These are phyloP conservation scores for Prunus mume DNA, from an alignment of 306 rosid genomes.

Conservation along the genomic window DNA sequence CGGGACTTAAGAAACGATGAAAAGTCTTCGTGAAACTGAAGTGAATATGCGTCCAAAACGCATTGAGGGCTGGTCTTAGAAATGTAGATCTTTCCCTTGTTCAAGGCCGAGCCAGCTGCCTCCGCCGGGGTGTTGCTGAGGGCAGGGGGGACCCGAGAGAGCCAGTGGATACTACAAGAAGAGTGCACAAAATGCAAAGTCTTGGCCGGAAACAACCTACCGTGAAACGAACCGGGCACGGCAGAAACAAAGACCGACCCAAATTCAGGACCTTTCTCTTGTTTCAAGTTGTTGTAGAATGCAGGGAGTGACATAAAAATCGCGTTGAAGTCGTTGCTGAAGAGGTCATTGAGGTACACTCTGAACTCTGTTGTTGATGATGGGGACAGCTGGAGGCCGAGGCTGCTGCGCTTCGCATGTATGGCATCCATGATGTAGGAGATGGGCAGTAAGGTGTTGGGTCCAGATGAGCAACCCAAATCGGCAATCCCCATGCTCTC, in stretches of 20 bases:
- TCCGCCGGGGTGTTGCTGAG: slow-evolving; percentile 8
- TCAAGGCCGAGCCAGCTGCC: slow-evolving; percentile 8
- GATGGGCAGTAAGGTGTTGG: slow-evolving; percentile 50
- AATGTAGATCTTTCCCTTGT: slow-evolving; percentile 67
- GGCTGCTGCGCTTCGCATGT: slow-evolving; percentile 14
- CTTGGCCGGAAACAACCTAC: slow-evolving; percentile 43
- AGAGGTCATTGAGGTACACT: slow-evolving; percentile 64
- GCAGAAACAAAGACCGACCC: slow-evolving; percentile 43
- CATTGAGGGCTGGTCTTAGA: slow-evolving; percentile 57
- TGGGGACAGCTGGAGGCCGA: not conserved
- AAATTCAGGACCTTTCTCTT: slow-evolving; percentile 14
- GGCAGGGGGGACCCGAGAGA: slow-evolving; percentile 55
- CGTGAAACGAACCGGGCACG: slow-evolving; percentile 60
- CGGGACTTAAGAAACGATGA: slow-evolving; percentile 45
- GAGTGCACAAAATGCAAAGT: slow-evolving; percentile 62
- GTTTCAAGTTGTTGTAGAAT: slow-evolving; percentile 35
- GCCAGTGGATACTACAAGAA: slow-evolving; percentile 82
- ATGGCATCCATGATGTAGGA: slow-evolving; percentile 40
- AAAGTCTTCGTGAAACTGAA: slow-evolving; percentile 60
- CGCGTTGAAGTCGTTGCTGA: slow-evolving; percentile 68
- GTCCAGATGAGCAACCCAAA: slow-evolving; percentile 88
- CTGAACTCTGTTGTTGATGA: slow-evolving; percentile 38
- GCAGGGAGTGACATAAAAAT: slow-evolving; percentile 58
- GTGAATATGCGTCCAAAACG: slow-evolving; percentile 55
- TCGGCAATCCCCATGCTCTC: slow-evolving; percentile 67